These are phyloP conservation scores for Aspergillus ochraceoroseus DNA, from an alignment of 2,329 filamentous ascomycete genomes.

Conservation along the genomic window DNA sequence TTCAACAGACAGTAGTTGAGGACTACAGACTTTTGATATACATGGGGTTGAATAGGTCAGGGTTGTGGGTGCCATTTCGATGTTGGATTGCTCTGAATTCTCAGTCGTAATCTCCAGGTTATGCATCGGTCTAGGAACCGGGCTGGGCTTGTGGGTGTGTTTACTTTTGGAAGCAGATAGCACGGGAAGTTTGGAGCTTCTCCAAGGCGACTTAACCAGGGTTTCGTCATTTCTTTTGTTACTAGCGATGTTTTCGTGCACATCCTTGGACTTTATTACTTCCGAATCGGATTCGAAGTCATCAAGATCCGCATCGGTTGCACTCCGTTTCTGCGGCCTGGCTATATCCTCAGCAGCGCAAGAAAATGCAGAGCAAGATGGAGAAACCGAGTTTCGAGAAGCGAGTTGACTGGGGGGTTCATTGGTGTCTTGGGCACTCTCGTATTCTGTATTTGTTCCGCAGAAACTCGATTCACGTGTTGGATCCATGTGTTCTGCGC, in stretches of 20 bases:
- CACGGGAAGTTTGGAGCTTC: background rate
- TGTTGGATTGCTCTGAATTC: background rate
- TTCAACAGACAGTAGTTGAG: no score
- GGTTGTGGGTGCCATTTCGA: no score
- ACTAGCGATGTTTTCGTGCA: background rate
- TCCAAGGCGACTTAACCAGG: background rate
- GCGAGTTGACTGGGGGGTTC: background rate
- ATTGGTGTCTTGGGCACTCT: no score
- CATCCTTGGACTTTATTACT: background rate
- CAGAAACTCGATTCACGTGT: no score
- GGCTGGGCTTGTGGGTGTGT: constrained; percentile 4
- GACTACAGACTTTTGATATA: no score
- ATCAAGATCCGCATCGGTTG: constrained; percentile 27
- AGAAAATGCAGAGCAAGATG: background rate
- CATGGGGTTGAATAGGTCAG: no score
- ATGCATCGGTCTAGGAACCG: constrained; percentile 5
- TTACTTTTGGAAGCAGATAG: background rate
- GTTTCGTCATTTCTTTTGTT: background rate
- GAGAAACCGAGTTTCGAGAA: background rate
- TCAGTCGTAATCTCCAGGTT: background rate
- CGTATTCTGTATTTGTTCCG: no score
- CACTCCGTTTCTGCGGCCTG: constrained; percentile 25
- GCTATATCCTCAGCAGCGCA: constrained; percentile 1
- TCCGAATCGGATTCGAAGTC: constrained; percentile 27
- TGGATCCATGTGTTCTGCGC: no score